Base-by-base conservation (phyloP, 2,329 filamentous ascomycete genomes). In the Colletotrichum aenigma region DNA sequence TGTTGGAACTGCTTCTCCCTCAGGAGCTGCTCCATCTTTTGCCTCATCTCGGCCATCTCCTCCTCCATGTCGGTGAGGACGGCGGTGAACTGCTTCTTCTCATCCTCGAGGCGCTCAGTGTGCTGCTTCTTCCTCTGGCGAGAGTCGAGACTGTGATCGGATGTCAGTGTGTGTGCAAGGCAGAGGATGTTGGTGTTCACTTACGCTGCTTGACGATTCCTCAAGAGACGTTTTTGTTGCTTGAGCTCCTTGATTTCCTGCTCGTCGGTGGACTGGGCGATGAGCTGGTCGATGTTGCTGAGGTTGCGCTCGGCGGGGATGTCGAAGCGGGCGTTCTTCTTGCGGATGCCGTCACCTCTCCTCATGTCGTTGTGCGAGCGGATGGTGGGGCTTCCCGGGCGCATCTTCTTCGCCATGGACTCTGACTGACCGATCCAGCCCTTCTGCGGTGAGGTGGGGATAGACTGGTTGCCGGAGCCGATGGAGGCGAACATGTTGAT, bases 311-410 rank as follows among this genome's bases (percentile, higher is more conserved):
- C 97, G 60, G 95, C 93, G 12, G 97, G 97, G 79, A 99, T 99
- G 82, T 98, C 96, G 85, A 98, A 98, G 79, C 96, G 94, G 78
- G 96, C 96, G 82, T 98, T 99, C 94, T 98, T 98, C 93, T 99
- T 99, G 81, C 97, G 92, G 85, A 98, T 97, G 77, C 97, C 95
- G 80, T 97, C 96, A 72, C 95, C 93, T 79, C 95, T 91, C 77
- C 92, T 90, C 84, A 95, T 88, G 71, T 96, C 93, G 77, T 96
- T 95, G 87, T 94, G 94, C 80, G 91, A 94, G 82, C 92, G 91
- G 84, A 94, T 91, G 71, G 91, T 88, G 32, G 94, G 92, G 84
- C 91, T 96, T 82, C 91, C 91, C 56, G 92, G 90, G 38, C 87
- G 89, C 89, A 94, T 92, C 80, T 91, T 89, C 86, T 92, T 92